Conservation (phyloP, 106 monocot species). For the Dendrobium catenatum region DNA sequence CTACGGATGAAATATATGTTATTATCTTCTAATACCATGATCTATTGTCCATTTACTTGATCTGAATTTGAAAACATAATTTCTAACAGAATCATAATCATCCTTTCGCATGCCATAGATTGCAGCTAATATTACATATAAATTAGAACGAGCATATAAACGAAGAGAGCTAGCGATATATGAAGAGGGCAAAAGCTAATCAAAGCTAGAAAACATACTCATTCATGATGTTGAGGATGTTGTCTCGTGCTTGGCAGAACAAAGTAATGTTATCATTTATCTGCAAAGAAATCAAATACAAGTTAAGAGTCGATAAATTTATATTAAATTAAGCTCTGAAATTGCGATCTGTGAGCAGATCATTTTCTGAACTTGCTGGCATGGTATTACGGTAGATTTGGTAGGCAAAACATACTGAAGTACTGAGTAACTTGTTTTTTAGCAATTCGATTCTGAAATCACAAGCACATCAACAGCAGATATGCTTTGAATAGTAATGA, state of each 20-base stretch:
- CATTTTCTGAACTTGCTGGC: neutral
- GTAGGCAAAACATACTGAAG: neutral
- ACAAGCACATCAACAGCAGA: neutral
- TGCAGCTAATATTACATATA: neutral
- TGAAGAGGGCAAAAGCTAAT: neutral
- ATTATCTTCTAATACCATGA: too few species aligned
- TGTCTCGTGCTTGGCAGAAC: slow-evolving; percentile 70
- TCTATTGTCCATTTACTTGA: too few species aligned
- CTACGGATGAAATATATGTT: too few species aligned
- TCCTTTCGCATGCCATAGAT: too few species aligned
- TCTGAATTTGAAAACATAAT: too few species aligned
- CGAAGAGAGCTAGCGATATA: neutral
- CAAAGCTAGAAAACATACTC: slow-evolving; percentile 51
- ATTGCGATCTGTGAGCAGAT: neutral
- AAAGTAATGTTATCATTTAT: slow-evolving; percentile 70
- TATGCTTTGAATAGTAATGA: neutral
- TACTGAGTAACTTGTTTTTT: neutral
- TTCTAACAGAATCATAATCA: too few species aligned
- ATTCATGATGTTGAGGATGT: slow-evolving; percentile 62
- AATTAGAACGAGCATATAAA: neutral
- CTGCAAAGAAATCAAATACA: slow-evolving; percentile 34
- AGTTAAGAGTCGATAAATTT: neutral
- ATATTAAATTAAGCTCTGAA: neutral
- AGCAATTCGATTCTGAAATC: neutral
- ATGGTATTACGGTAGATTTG: neutral